Evolutionary conservation across 129 eudicot species (phyloP).

Genomic region (Sambucus nigra): DNA sequence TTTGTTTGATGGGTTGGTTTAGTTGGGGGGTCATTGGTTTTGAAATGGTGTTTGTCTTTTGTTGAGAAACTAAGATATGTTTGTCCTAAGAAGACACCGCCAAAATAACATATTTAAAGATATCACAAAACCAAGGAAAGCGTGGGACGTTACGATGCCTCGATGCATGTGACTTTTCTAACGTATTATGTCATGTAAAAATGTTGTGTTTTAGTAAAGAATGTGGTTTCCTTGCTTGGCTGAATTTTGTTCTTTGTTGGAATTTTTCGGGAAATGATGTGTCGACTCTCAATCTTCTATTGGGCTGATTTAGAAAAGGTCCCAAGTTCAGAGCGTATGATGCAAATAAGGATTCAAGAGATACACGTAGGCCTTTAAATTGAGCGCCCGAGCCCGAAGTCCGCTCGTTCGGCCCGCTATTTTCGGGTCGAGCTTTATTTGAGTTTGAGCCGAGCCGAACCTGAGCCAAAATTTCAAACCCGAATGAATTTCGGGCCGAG

Average conservation of each 20-base stretch:
- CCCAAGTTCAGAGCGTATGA: too few species aligned
- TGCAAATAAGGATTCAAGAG: too few species aligned
- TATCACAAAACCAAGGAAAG: conserved; percentile 16
- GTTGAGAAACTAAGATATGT: conserved; percentile 4
- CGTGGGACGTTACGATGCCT: conserved; percentile 29
- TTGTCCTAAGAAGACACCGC: conserved; percentile 5
- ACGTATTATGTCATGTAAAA: conserved; percentile 17
- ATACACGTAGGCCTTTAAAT: too few species aligned
- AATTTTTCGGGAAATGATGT: neutral
- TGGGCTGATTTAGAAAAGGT: neutral
- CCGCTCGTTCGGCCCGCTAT: too few species aligned
- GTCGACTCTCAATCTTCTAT: neutral
- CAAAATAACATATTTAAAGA: neutral
- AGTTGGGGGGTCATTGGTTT: too few species aligned
- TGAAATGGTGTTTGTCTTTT: neutral
- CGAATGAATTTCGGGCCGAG: too few species aligned
- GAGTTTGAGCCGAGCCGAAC: too few species aligned
- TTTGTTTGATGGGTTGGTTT: too few species aligned
- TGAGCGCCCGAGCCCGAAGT: too few species aligned
- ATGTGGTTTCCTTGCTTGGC: conserved; percentile 4
- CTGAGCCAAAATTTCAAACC: too few species aligned
- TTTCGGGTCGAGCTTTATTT: too few species aligned
- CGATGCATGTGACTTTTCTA: conserved; percentile 21
- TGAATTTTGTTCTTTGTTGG: conserved; percentile 7
- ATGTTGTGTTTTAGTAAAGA: conserved; percentile 12